Conservation (phyloP, 345 rosid genomes). For the Lepidium africanum region DNA sequence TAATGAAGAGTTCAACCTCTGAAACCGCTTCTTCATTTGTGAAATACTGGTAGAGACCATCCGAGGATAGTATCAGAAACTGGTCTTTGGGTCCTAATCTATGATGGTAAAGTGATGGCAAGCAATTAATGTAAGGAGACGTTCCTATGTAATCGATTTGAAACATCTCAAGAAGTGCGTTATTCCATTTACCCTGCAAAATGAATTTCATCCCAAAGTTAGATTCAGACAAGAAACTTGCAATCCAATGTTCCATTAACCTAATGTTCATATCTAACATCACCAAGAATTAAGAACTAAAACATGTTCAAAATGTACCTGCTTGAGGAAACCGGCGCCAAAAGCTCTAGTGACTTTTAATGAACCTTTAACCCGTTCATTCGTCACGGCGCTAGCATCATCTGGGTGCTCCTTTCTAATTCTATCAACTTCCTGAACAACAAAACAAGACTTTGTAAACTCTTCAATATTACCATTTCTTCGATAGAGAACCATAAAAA, state of each 20-base stretch:
- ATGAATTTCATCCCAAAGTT: neutral
- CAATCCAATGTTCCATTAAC: neutral
- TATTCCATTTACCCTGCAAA: conserved; percentile 88
- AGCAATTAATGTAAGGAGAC: conserved; percentile 70
- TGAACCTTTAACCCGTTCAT: conserved; percentile 90
- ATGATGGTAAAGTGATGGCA: conserved; percentile 84
- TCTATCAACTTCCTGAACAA: conserved; percentile 75
- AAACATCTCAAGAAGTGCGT: conserved; percentile 90
- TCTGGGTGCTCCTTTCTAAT: conserved; percentile 76
- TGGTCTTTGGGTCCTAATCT: conserved; percentile 72
- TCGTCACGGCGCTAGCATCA: conserved; percentile 60
- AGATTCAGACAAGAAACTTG: neutral
- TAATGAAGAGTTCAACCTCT: conserved; percentile 80
- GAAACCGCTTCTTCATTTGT: conserved; percentile 90
- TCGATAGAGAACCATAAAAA: neutral
- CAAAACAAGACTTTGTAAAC: neutral
- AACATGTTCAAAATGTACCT: conserved; percentile 37
- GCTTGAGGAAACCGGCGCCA: conserved; percentile 94
- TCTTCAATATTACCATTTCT: neutral
- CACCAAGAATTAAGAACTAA: neutral
- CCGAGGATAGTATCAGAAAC: conserved; percentile 79
- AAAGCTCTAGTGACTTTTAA: conserved; percentile 96
- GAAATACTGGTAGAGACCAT: conserved; percentile 90
- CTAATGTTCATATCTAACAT: neutral
- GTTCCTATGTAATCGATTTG: conserved; percentile 79